phyloP scores from a whole-genome alignment of 1,284 basidiomycete genomes.

The Marasmius sp. region DNA sequence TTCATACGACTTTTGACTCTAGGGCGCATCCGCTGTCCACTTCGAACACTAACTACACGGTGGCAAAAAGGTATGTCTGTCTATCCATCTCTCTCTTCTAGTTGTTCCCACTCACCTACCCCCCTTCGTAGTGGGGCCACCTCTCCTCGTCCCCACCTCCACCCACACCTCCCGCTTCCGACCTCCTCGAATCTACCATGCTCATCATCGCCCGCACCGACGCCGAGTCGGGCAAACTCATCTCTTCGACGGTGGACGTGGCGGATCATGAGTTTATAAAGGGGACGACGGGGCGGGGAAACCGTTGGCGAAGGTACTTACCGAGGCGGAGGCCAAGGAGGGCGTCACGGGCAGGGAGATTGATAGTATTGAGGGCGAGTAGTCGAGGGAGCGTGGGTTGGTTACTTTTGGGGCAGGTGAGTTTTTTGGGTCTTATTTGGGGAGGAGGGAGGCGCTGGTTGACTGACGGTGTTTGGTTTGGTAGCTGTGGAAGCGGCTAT shows the following conservation, averaged over 20 bases:
- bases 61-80: conserved; percentile 85
- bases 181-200: no score
- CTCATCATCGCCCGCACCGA: no score
- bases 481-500: conserved; percentile 68
- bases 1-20: no score
- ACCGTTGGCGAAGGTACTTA: conserved; percentile 73
- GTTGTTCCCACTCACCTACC: not conserved
- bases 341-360: conserved; percentile 73
- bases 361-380: conserved; percentile 75
- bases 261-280: conserved; percentile 80
- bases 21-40: conserved; percentile 88
- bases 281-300: conserved; percentile 62
- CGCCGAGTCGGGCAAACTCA: no score
- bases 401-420: conserved; percentile 84
- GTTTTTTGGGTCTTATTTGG: no score
- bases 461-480: not conserved
- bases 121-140: conserved; percentile 93
- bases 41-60: conserved; percentile 93
- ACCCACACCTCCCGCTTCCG: no score
- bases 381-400: conserved; percentile 73
- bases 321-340: no score
- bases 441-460: no score
- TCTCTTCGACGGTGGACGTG: conserved; percentile 82
- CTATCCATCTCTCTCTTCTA: not conserved
- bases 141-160: conserved; percentile 86